These are phyloP conservation scores for Podospora tetraspora DNA, from an alignment of 495 filamentous ascomycete species.

Conservation along the genomic window DNA sequence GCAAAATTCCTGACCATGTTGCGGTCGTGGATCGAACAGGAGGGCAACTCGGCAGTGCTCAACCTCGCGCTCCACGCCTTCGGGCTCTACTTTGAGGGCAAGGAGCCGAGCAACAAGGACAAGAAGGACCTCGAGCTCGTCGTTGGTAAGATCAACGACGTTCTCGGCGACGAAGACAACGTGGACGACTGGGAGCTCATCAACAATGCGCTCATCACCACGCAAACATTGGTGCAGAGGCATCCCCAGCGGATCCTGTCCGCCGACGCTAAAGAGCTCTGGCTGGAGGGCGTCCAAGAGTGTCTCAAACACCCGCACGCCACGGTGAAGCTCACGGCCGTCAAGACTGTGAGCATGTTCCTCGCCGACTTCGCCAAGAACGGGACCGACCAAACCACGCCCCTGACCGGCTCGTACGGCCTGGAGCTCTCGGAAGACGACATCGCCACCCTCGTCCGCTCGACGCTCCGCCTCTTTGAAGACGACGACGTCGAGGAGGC, in stretches of 20 bases:
- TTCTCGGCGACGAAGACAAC: conserved; percentile 46
- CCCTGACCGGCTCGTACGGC: conserved; percentile 65
- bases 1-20: conserved; percentile 63
- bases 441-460: conserved; percentile 59
- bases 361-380: conserved; percentile 71
- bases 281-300: conserved; percentile 54
- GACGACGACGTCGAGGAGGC: conserved; percentile 58
- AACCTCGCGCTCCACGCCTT: conserved; percentile 74
- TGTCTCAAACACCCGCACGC: conserved; percentile 68
- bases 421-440: conserved; percentile 59
- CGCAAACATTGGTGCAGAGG: conserved; percentile 61
- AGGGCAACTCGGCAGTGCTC: conserved; percentile 60
- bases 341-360: conserved; percentile 68
- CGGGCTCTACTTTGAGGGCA: conserved; percentile 72
- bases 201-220: conserved; percentile 64
- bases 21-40: conserved; percentile 70
- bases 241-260: conserved; percentile 59
- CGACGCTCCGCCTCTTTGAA: conserved; percentile 60
- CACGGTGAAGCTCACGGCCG: conserved; percentile 70
- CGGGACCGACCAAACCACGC: conserved; percentile 49
- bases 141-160: conserved; percentile 37
- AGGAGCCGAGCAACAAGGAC: conserved; percentile 49
- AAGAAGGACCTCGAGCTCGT: conserved; percentile 54
- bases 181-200: conserved; percentile 69
- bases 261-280: conserved; percentile 51